Conservation (phyloP, 495 filamentous ascomycete species). For the Cladorrhinum samala region DNA sequence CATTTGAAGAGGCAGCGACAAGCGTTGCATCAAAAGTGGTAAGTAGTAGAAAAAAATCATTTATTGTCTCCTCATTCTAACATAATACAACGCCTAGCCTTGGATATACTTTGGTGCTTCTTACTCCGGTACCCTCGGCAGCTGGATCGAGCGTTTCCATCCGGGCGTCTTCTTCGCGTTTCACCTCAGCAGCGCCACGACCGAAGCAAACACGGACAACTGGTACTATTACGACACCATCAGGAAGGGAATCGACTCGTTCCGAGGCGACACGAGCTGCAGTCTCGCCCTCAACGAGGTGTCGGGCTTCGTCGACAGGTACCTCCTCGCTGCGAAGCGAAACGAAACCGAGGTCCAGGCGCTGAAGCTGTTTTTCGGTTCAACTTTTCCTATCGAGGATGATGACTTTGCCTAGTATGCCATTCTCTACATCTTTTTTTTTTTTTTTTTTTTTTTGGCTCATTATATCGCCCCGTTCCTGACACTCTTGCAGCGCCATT, state of each 20-base stretch:
- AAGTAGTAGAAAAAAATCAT: neutral
- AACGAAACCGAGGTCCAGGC: slow-evolving; percentile 16
- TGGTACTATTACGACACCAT: slow-evolving; percentile 63
- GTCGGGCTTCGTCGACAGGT: slow-evolving; percentile 48
- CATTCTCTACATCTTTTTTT: too few relatives aligned
- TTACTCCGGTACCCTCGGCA: slow-evolving; percentile 57
- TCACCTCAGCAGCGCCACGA: slow-evolving; percentile 55
- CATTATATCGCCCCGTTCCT: neutral
- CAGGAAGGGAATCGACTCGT: slow-evolving; percentile 43
- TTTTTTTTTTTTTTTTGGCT: too few relatives aligned
- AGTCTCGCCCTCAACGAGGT: slow-evolving; percentile 49
- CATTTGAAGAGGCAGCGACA: slow-evolving; percentile 47
- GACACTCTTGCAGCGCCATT: slow-evolving; percentile 11
- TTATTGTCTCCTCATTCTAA: too few relatives aligned
- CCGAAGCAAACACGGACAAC: slow-evolving; percentile 55
- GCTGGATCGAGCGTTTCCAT: slow-evolving; percentile 54
- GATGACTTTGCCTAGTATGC: slow-evolving; percentile 26
- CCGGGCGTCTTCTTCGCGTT: slow-evolving; percentile 64
- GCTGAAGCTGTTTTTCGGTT: slow-evolving; percentile 18
- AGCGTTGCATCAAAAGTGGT: slow-evolving; percentile 45
- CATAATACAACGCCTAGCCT: slow-evolving; percentile 30
- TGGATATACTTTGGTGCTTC: slow-evolving; percentile 59
- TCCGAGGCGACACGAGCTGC: slow-evolving; percentile 47
- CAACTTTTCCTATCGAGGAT: slow-evolving; percentile 19
- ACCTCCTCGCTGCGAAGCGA: slow-evolving; percentile 26